Evolutionary conservation across 768 basidiomycete species (phyloP).

Genomic region (Lactarius deliciosus): DNA sequence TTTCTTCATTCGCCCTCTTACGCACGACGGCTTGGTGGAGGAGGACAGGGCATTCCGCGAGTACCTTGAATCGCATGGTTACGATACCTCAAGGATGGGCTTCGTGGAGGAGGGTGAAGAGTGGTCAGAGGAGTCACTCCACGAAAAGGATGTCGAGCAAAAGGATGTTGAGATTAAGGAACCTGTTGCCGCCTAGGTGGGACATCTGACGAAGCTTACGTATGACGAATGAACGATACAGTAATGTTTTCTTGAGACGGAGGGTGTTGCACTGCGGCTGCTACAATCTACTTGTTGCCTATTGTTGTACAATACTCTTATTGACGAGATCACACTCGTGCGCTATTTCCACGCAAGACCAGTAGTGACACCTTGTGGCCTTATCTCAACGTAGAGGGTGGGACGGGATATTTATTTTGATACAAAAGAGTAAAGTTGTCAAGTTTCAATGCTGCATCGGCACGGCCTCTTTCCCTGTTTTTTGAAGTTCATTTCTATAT

Average conservation of each 20-base stretch:
- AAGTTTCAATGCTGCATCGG: conserved; percentile 28
- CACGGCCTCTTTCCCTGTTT: conserved; percentile 49
- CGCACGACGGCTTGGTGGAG: conserved; percentile 72
- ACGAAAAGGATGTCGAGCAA: conserved; percentile 29
- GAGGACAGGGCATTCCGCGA: conserved; percentile 81
- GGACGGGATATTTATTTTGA: neutral
- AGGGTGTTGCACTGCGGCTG: neutral
- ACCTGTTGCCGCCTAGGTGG: neutral
- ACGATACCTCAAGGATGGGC: conserved; percentile 76
- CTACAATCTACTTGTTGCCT: neutral
- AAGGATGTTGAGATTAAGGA: conserved; percentile 24
- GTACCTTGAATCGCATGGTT: conserved; percentile 78
- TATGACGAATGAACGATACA: neutral
- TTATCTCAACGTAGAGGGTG: neutral
- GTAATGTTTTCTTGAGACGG: neutral
- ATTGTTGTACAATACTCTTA: conserved; percentile 5
- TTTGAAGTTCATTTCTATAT: conserved; percentile 64
- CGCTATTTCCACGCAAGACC: neutral
- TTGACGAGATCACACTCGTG: neutral
- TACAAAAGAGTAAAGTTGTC: neutral
- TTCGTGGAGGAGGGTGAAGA: conserved; percentile 36
- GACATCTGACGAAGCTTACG: neutral
- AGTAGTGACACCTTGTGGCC: neutral
- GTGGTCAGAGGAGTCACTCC: conserved; percentile 28
- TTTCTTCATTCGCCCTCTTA: conserved; percentile 71